Evolutionary conservation across 257 asterid species (phyloP).

Genomic region (Nicotiana sylvestris): DNA sequence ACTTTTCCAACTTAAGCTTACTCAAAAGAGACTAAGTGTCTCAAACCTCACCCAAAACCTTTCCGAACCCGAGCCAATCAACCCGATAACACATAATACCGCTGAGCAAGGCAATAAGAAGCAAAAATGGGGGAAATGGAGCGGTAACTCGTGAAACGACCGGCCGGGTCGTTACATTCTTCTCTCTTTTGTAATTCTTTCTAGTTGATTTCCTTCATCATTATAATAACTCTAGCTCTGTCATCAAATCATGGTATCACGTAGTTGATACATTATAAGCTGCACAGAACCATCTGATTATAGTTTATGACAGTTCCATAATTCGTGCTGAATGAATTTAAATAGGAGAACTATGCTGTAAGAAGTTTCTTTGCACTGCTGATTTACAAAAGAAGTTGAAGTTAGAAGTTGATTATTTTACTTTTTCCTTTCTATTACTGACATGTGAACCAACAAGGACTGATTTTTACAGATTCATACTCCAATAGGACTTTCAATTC

Average conservation of each 20-base stretch:
- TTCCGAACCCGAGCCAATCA: no score
- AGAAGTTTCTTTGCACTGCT: background rate
- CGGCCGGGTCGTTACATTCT: no score
- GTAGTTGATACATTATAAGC: background rate
- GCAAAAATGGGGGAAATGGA: no score
- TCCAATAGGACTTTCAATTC: background rate
- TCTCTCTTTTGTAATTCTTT: background rate
- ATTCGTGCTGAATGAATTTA: background rate
- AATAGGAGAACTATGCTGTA: background rate
- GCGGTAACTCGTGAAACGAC: no score
- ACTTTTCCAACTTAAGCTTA: no score
- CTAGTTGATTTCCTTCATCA: background rate
- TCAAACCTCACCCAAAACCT: no score
- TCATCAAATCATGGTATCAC: background rate
- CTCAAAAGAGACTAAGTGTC: no score
- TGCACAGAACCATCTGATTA: background rate
- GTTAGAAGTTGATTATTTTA: background rate
- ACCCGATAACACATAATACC: no score
- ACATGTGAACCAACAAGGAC: background rate
- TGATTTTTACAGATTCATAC: background rate
- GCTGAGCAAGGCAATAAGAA: no score
- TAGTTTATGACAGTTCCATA: background rate
- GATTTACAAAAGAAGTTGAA: background rate
- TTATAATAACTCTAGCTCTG: background rate
- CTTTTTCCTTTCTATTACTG: background rate